These are phyloP conservation scores for Rhodotorula kratochvilovae DNA, from an alignment of 768 basidiomycete species.

Conservation along the genomic window DNA sequence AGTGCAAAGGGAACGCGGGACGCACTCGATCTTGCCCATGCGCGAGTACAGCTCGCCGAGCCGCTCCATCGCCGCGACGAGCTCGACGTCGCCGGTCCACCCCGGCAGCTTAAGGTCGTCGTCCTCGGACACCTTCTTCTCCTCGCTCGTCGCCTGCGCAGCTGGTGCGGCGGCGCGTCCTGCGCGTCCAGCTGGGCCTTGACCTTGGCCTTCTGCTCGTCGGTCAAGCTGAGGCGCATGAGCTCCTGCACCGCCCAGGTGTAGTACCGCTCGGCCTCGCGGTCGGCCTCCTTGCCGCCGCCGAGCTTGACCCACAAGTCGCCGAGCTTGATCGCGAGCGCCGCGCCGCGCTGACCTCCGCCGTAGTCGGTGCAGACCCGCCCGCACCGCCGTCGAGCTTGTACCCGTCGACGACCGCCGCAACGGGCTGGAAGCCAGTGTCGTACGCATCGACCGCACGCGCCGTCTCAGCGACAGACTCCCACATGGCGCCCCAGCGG, in stretches of 20 bases:
- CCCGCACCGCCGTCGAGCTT: background rate
- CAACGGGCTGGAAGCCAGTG: slow-evolving; percentile 27
- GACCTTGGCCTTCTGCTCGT: slow-evolving; percentile 24
- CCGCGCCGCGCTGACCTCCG: slow-evolving; percentile 16
- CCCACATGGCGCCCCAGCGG: slow-evolving; percentile 37
- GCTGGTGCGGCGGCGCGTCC: background rate
- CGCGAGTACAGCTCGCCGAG: slow-evolving; percentile 36
- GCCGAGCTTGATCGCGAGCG: slow-evolving; percentile 32
- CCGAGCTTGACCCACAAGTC: slow-evolving; percentile 19
- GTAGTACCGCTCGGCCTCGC: slow-evolving; percentile 35
- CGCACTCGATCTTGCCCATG: slow-evolving; percentile 30
- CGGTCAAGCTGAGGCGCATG: slow-evolving; percentile 29
- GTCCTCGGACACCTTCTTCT: background rate
- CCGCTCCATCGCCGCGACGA: slow-evolving; percentile 34
- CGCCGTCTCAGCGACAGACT: slow-evolving; percentile 7
- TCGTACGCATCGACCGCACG: slow-evolving; percentile 33
- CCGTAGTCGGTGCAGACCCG: background rate
- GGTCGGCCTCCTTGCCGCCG: slow-evolving; percentile 4
- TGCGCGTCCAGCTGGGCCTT: background rate
- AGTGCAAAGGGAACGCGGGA: background rate
- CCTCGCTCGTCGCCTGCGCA: background rate
- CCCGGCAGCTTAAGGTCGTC: slow-evolving; percentile 9
- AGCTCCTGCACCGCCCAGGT: slow-evolving; percentile 32
- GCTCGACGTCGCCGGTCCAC: slow-evolving; percentile 27
- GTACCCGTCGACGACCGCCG: slow-evolving; percentile 7